Percentiles rank a stretch among this genome's conserved stretches.
Conservation (phyloP, 148 eudicot genomes). For the Camellia granthamiana region DNA sequence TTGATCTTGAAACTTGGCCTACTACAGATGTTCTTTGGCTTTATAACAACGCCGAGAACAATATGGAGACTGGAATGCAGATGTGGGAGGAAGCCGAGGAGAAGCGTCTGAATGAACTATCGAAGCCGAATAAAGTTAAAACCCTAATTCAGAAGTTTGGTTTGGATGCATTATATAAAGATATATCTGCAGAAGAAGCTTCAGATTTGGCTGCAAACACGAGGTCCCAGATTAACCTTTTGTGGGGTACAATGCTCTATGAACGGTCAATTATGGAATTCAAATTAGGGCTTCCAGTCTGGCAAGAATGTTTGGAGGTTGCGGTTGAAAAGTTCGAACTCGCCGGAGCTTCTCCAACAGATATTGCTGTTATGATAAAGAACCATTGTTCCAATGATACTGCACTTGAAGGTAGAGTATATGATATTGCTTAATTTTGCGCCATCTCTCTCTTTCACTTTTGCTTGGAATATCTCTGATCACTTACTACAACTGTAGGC, state of each 20-base stretch:
- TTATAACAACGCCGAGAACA: conserved; percentile 79
- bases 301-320: conserved; percentile 94
- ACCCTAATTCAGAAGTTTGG: conserved; percentile 51
- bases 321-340: conserved; percentile 83
- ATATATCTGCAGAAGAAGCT: conserved; percentile 48
- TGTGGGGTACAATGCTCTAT: conserved; percentile 91
- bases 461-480: conserved; percentile 20
- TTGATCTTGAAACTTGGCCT: conserved; percentile 68
- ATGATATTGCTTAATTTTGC: not conserved
- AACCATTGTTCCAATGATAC: conserved; percentile 83
- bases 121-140: conserved; percentile 34
- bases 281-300: conserved; percentile 75
- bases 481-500: conserved; percentile 39
- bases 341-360: conserved; percentile 89
- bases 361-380: conserved; percentile 92
- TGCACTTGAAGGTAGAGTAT: conserved; percentile 60
- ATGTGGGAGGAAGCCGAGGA: conserved; percentile 72
- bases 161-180: conserved; percentile 40
- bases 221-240: conserved; percentile 67
- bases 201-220: conserved; percentile 54
- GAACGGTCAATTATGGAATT: conserved; percentile 92
- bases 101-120: conserved; percentile 29
- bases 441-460: not conserved
- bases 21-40: conserved; percentile 59
- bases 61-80: conserved; percentile 79